These are phyloP conservation scores for Aspergillus intermedius DNA, from an alignment of 2,329 filamentous ascomycete species.

Conservation along the genomic window DNA sequence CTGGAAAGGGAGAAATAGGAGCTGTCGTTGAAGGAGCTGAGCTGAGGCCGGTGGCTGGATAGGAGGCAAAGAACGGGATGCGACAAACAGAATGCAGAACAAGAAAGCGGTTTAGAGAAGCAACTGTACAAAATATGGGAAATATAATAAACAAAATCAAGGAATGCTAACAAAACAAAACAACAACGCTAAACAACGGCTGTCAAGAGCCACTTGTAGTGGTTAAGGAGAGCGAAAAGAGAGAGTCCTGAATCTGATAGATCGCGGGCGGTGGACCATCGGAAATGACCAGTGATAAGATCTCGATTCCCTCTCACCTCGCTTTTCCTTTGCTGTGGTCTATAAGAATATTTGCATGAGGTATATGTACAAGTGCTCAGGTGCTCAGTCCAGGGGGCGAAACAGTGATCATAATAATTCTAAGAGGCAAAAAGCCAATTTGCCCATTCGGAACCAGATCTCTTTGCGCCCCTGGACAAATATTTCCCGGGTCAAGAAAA, in stretches of 20 bases:
- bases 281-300: not conserved
- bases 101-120: not conserved
- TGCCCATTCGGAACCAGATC: not conserved
- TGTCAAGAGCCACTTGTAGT: not conserved
- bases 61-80: not conserved
- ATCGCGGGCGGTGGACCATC: not conserved
- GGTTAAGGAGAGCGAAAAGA: not conserved
- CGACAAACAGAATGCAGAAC: not conserved
- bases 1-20: not conserved
- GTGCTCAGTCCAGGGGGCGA: not conserved
- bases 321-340: not conserved
- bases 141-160: not conserved
- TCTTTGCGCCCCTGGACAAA: not conserved
- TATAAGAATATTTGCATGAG: not conserved
- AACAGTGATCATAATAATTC: not conserved
- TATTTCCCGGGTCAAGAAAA: not conserved
- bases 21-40: not conserved
- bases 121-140: not conserved
- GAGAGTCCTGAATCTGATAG: not conserved
- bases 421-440: not conserved
- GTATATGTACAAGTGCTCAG: too few relatives aligned
- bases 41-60: not conserved
- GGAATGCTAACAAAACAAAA: not conserved
- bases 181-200: not conserved
- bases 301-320: too few relatives aligned